Conservation (phyloP, 2,329 filamentous ascomycete genomes). For the Botrytis elliptica region DNA sequence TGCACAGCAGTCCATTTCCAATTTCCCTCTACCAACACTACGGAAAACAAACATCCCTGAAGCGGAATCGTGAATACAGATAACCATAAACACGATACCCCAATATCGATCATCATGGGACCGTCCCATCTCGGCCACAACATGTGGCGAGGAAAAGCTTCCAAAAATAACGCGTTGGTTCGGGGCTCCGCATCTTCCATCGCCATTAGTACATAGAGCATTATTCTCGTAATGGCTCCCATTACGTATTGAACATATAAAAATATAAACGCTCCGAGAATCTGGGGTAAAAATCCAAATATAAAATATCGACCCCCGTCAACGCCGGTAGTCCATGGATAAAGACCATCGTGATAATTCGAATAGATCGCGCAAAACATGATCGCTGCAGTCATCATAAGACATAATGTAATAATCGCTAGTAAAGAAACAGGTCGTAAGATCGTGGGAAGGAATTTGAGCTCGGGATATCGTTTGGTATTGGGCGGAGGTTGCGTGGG, state of each 20-base stretch:
- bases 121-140: slow-evolving; percentile 69
- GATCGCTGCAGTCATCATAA: slow-evolving; percentile 70
- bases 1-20: slow-evolving; percentile 83
- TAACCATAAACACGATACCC: slow-evolving; percentile 71
- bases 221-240: slow-evolving; percentile 69
- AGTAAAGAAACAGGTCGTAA: slow-evolving; percentile 66
- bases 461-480: slow-evolving; percentile 47
- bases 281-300: slow-evolving; percentile 79
- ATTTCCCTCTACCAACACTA: slow-evolving; percentile 52
- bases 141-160: slow-evolving; percentile 59
- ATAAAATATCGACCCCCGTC: slow-evolving; percentile 78
- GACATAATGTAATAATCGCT: slow-evolving; percentile 58
- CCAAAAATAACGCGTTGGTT: slow-evolving; percentile 64
- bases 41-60: slow-evolving; percentile 72
- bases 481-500: slow-evolving; percentile 47
- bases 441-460: slow-evolving; percentile 70
- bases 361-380: slow-evolving; percentile 73
- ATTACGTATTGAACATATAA: slow-evolving; percentile 77
- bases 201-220: slow-evolving; percentile 78
- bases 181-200: slow-evolving; percentile 59
- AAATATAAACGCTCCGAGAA: slow-evolving; percentile 68
- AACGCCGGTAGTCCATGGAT: slow-evolving; percentile 62
- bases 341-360: slow-evolving; percentile 60
- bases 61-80: slow-evolving; percentile 78
- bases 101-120: slow-evolving; percentile 64